phyloP scores from a whole-genome alignment of 2,329 filamentous ascomycete genomes.

The Emmonsia crescens region DNA sequence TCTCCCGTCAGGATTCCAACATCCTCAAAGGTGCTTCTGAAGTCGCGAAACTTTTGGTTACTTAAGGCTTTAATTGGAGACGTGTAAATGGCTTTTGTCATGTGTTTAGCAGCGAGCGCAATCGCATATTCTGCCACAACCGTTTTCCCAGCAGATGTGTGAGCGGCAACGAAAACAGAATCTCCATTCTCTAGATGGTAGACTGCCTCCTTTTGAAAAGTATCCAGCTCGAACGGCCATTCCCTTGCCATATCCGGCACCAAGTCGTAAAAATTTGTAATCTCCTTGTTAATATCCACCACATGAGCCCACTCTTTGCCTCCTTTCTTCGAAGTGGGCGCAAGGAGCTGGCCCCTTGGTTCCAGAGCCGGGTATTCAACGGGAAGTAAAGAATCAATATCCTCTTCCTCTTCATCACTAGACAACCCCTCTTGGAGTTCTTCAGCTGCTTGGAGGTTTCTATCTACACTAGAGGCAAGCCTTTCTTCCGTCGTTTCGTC shows the following conservation, averaged over 20 bases:
- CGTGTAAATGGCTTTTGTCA: constrained; percentile 99
- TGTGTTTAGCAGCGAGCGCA: constrained; percentile 89
- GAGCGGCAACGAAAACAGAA: constrained; percentile 93
- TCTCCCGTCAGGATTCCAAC: constrained; percentile 95
- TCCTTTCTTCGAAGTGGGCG: constrained; percentile 60
- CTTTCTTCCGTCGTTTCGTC: constrained; percentile 36
- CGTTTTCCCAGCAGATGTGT: constrained; percentile 96
- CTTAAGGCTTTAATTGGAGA: constrained; percentile 97
- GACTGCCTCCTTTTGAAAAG: constrained; percentile 96
- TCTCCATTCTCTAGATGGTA: constrained; percentile 95
- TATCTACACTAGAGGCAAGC: constrained; percentile 22
- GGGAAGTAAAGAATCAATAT: constrained; percentile 77
- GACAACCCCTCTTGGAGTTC: constrained; percentile 19
- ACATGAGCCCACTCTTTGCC: constrained; percentile 95
- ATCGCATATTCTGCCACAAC: constrained; percentile 98
- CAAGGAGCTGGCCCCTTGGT: constrained; percentile 64
- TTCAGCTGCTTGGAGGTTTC: constrained; percentile 15
- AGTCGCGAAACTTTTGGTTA: constrained; percentile 98
- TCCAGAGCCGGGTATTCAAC: constrained; percentile 89
- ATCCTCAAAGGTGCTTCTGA: constrained; percentile 80
- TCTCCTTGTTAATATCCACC: constrained; percentile 87
- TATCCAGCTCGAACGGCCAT: constrained; percentile 96
- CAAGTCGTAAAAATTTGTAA: constrained; percentile 85
- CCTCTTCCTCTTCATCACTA: constrained; percentile 36
- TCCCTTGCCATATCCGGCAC: constrained; percentile 93